Evolutionary conservation across 2,329 filamentous ascomycete species (phyloP).

Genomic region (Periconia sp.): DNA sequence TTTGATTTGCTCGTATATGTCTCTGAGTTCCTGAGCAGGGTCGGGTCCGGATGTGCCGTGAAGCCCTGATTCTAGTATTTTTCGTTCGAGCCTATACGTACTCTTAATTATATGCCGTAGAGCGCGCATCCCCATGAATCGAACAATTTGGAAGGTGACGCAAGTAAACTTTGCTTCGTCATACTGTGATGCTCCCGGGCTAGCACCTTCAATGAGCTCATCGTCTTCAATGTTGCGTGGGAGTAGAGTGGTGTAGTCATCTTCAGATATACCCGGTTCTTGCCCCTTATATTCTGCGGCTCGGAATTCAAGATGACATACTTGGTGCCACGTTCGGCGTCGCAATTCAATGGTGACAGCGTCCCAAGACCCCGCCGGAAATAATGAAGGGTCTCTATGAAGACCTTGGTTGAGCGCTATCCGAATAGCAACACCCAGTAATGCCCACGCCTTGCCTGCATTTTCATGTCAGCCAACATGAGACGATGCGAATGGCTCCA

Average conservation of each 20-base stretch:
- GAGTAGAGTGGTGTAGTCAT: conserved; percentile 41
- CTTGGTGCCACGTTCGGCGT: conserved; percentile 41
- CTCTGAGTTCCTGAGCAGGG: conserved; percentile 34
- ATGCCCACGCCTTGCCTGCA: conserved; percentile 41
- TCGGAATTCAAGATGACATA: conserved; percentile 42
- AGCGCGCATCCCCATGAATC: conserved; percentile 36
- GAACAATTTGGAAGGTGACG: conserved; percentile 41
- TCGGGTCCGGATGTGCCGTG: conserved; percentile 37
- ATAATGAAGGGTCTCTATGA: conserved; percentile 42
- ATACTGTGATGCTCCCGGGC: conserved; percentile 30
- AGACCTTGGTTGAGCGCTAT: conserved; percentile 42
- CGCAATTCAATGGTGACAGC: conserved; percentile 40
- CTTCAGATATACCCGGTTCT: conserved; percentile 40
- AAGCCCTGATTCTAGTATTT: conserved; percentile 37
- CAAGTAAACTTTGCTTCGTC: conserved; percentile 36
- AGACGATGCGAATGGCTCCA: neutral
- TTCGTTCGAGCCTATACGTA: conserved; percentile 40
- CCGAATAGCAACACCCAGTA: conserved; percentile 40
- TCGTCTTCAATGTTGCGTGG: conserved; percentile 44
- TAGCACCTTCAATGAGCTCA: conserved; percentile 40
- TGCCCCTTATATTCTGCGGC: conserved; percentile 44
- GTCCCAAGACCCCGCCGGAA: conserved; percentile 40
- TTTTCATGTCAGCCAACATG: neutral
- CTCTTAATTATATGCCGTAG: conserved; percentile 40
- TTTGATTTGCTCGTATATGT: conserved; percentile 40